A percentile compares a stretch with the other conserved stretches of the same genome.
These are phyloP conservation scores for Neopestalotiopsis rosae DNA, from an alignment of 2,329 filamentous ascomycete species.

Conservation along the genomic window DNA sequence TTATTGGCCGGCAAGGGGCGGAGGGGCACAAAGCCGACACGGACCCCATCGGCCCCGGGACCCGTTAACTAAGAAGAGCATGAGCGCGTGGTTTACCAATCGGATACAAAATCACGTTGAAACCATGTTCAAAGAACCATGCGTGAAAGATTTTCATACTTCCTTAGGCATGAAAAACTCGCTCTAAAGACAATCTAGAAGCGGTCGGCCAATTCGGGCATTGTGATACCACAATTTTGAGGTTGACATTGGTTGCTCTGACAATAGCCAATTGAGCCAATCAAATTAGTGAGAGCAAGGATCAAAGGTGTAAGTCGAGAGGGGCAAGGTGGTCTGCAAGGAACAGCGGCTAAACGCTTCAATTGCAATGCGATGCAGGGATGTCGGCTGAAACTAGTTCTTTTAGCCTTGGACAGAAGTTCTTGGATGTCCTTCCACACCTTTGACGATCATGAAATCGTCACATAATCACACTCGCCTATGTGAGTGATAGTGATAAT, in stretches of 20 bases:
- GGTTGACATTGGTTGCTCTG: constrained; percentile 10
- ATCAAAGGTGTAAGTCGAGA: no score
- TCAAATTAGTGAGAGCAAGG: no score
- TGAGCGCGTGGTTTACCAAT: neutral
- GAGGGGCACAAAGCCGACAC: neutral
- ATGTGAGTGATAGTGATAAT: no score
- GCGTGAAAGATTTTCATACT: neutral
- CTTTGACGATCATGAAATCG: no score
- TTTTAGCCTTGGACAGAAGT: no score
- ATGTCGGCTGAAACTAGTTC: no score
- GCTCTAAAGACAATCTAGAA: neutral
- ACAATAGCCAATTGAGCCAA: constrained; percentile 4
- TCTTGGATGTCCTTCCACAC: no score
- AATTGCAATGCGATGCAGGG: neutral
- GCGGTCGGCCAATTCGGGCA: neutral
- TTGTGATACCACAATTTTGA: neutral
- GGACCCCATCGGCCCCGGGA: neutral
- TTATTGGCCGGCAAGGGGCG: neutral
- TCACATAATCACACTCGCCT: no score
- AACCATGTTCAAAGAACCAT: neutral
- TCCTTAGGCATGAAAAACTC: no score
- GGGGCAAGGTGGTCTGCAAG: constrained; percentile 3
- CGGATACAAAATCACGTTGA: neutral
- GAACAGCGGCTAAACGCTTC: constrained; percentile 12
- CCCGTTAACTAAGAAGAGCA: neutral